Percentiles rank a stretch among this genome's conserved stretches.
These are phyloP conservation scores for Pisolithus marmoratus DNA, from an alignment of 768 basidiomycete genomes.

Conservation along the genomic window DNA sequence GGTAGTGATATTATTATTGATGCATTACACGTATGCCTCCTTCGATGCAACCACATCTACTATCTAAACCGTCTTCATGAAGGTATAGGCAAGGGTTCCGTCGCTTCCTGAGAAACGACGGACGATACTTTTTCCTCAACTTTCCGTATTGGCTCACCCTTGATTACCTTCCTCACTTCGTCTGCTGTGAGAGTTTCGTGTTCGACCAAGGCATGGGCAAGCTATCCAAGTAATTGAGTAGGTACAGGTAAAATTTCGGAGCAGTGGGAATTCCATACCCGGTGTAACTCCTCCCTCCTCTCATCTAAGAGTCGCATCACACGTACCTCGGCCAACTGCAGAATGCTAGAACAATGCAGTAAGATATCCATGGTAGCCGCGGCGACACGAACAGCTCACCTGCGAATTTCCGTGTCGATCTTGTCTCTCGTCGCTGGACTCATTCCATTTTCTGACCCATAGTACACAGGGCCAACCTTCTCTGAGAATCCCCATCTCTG, in stretches of 20 bases:
- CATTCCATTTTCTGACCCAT: constrained; percentile 66
- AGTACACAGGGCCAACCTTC: constrained; percentile 79
- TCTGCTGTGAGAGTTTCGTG: constrained; percentile 88
- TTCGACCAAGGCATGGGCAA: constrained; percentile 88
- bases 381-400: constrained; percentile 37
- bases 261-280: constrained; percentile 36
- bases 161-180: constrained; percentile 83
- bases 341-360: constrained; percentile 36
- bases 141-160: constrained; percentile 71
- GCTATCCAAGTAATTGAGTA: constrained; percentile 35
- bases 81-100: constrained; percentile 6
- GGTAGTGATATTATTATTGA: not conserved
- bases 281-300: constrained; percentile 71
- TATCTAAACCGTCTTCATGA: constrained; percentile 3
- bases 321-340: constrained; percentile 66
- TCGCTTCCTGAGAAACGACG: not conserved
- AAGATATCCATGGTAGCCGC: not conserved
- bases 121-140: constrained; percentile 63
- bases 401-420: constrained; percentile 84
- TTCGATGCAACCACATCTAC: not conserved
- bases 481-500: constrained; percentile 76
- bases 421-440: constrained; percentile 73
- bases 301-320: constrained; percentile 58
- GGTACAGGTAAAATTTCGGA: not conserved
- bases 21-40: not conserved